A percentile compares a stretch with the other conserved stretches of the same genome.
These are phyloP conservation scores for Spergularia azorica DNA, from an alignment of 179 eudicot species.

Conservation along the genomic window DNA sequence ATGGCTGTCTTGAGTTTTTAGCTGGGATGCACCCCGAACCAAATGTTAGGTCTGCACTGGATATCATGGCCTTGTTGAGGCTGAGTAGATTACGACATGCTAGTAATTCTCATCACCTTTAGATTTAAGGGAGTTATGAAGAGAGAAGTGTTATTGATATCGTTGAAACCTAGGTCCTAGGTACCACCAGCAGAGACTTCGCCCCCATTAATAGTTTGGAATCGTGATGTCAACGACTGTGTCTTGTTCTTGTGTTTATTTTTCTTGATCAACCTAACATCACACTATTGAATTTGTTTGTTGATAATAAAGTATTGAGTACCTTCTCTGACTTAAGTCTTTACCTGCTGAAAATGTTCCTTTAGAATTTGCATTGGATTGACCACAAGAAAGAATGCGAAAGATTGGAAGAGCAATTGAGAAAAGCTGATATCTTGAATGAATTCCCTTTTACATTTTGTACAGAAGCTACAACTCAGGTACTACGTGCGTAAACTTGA, in stretches of 20 bases:
- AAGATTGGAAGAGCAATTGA: slow-evolving; percentile 72
- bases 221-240: background rate
- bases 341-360: slow-evolving; percentile 8
- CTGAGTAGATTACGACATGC: no score
- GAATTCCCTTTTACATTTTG: slow-evolving; percentile 77
- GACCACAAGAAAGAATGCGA: slow-evolving; percentile 80
- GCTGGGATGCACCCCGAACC: no score
- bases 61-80: no score
- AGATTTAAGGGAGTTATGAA: background rate
- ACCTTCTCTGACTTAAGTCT: background rate
- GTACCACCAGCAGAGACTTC: background rate
- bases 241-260: background rate
- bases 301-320: background rate
- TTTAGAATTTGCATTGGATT: slow-evolving; percentile 73
- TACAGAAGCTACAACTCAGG: slow-evolving; percentile 62
- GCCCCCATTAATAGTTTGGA: background rate
- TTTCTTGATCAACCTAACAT: slow-evolving; percentile 3
- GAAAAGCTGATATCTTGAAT: slow-evolving; percentile 46
- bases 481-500: slow-evolving; percentile 16
- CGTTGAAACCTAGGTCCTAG: background rate
- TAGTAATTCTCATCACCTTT: background rate
- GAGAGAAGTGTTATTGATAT: background rate
- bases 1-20: no score
- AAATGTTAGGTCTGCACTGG: no score
- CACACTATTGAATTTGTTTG: background rate